Evolutionary conservation across 345 rosid genomes (phyloP), one percentile per base, ranked within the genome.

Genomic region (Eucalyptus erythrocorys): DNA sequence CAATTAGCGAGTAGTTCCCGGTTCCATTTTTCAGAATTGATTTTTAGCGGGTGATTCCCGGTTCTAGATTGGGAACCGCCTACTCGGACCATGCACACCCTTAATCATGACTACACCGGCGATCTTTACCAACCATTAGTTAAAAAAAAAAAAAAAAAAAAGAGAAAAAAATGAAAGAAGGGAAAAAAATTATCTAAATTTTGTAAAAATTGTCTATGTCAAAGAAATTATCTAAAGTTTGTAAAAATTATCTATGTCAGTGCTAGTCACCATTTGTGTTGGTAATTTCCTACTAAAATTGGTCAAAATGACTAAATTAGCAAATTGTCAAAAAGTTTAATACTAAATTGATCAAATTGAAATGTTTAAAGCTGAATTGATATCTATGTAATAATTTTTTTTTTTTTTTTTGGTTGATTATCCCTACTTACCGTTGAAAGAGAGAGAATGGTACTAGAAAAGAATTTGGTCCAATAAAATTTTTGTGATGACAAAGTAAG

Each of bases 271-370:
- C 10, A 0, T 51, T 51, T 51, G 57, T 2, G 2, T 51, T 51
- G 10, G 1, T 21, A 51, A 51, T 51, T 51, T 51, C 57, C 10
- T 21, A 66, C 9, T 8, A 32, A 66, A 66, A 7, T 71, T 71
- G 6, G 1, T 2, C 4, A 3, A 19, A 71, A 34, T 3, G 13
- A 71, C 0, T 68, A 68, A 1, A 34, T 4, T 68, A 2, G 1
- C 2, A 71, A 71, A 34, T 34, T 17, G 1, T 71, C 2, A 71
- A 71, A 68, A 34, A 1, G 4, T 34, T 34, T 34, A 17, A 7
- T 26, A 61, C 0, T 61, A 61, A 61, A 6, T 30, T 30, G 4
- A 26, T 27, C 68, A 27, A 61, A 61, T 61, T 27, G 0, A 61
- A 61, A 61, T 0, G 1, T 61, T 30, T 61, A 61, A 0, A 61